phyloP scores from a whole-genome alignment of 768 basidiomycete genomes.

The Tulasnella sp. region DNA sequence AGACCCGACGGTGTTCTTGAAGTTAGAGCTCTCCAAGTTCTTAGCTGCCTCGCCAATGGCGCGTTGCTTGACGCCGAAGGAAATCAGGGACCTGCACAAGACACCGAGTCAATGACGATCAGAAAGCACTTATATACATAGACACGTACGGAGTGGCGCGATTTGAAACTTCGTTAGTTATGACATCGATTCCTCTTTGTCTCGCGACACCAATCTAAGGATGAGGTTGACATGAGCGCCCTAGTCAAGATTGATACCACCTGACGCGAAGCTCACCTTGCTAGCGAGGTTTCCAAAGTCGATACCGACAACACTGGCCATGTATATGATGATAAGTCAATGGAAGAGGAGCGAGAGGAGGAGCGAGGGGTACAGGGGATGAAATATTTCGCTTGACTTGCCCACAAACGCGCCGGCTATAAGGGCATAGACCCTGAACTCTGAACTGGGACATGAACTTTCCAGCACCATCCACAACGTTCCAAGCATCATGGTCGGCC shows the following conservation, averaged over 20 bases:
- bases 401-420: background rate
- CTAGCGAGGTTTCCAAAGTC: conserved; percentile 86
- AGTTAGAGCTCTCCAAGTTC: conserved; percentile 96
- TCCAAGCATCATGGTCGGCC: background rate
- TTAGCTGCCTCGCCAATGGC: conserved; percentile 91
- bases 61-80: conserved; percentile 86
- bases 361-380: conserved; percentile 2
- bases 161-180: conserved; percentile 96
- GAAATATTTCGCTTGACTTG: conserved; percentile 12
- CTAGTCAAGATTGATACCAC: conserved; percentile 13
- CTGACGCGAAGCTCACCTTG: conserved; percentile 42
- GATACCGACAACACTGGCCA: conserved; percentile 85
- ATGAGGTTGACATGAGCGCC: conserved; percentile 14
- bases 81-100: conserved; percentile 69
- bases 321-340: conserved; percentile 25
- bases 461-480: conserved; percentile 4
- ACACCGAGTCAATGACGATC: background rate
- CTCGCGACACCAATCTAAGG: conserved; percentile 86
- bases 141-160: conserved; percentile 81
- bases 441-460: background rate
- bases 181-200: conserved; percentile 96
- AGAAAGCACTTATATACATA: background rate
- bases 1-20: conserved; percentile 91
- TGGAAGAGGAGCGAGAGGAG: conserved; percentile 2
- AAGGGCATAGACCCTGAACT: background rate